Percentiles rank a stretch among this genome's conserved stretches.
These are phyloP conservation scores for Ophiocordyceps camponoti-saundersi DNA, from an alignment of 2,329 filamentous ascomycete species.

Conservation along the genomic window DNA sequence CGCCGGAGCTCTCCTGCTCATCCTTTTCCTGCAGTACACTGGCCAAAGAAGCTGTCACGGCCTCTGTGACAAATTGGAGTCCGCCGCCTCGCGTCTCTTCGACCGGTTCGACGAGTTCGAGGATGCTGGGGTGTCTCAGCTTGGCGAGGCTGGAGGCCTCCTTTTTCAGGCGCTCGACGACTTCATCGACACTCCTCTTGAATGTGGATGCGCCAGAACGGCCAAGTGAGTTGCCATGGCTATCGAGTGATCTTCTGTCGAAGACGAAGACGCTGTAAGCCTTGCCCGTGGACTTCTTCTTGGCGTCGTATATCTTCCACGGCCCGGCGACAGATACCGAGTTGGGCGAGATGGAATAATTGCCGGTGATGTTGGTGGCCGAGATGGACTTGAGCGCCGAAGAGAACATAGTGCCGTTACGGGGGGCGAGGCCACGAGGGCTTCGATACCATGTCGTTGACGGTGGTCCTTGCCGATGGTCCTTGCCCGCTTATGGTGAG, in stretches of 20 bases:
- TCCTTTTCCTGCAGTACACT: conserved; percentile 77
- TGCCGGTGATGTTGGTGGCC: conserved; percentile 75
- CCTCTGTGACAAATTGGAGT: conserved; percentile 88
- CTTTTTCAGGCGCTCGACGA: conserved; percentile 77
- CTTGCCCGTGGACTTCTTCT: conserved; percentile 88
- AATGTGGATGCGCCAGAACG: conserved; percentile 40
- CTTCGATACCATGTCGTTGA: conserved; percentile 11
- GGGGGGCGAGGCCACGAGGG: conserved; percentile 4
- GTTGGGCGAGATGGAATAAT: conserved; percentile 68
- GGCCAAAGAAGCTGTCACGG: conserved; percentile 75
- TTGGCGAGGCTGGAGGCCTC: conserved; percentile 81
- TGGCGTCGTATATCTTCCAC: conserved; percentile 96
- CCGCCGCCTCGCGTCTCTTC: conserved; percentile 86
- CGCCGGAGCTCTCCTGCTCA: conserved; percentile 57
- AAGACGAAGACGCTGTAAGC: conserved; percentile 86
- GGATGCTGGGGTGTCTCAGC: conserved; percentile 75
- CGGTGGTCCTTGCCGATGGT: neutral
- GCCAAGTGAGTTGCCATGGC: conserved; percentile 22
- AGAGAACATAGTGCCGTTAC: conserved; percentile 56
- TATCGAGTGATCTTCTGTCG: conserved; percentile 72
- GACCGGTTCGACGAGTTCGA: conserved; percentile 87
- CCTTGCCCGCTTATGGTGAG: neutral
- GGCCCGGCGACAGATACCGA: conserved; percentile 71
- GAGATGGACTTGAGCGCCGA: conserved; percentile 86
- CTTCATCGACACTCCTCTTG: conserved; percentile 74